phyloP scores from a whole-genome alignment of 2,329 filamentous ascomycete species.

The Colletotrichum musae region DNA sequence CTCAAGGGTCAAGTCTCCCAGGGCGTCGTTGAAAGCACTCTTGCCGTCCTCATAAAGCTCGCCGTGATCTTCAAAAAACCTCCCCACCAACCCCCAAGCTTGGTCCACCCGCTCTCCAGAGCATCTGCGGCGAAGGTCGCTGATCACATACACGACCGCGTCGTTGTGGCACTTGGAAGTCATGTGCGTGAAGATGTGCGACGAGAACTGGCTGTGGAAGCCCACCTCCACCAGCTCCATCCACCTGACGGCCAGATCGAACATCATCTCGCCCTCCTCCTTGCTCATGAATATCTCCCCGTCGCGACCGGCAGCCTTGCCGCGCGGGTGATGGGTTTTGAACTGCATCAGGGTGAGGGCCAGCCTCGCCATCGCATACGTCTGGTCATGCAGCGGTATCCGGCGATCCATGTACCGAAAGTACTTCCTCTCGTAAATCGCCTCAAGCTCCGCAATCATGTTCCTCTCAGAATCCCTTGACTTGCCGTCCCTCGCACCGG shows the following conservation, averaged over 20 bases:
- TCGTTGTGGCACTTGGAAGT: constrained; percentile 48
- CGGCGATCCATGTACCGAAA: constrained; percentile 43
- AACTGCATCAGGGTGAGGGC: constrained; percentile 49
- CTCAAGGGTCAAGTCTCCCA: constrained; percentile 10
- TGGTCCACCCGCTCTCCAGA: constrained; percentile 39
- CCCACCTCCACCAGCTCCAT: constrained; percentile 45
- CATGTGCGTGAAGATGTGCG: constrained; percentile 48
- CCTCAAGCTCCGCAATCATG: constrained; percentile 47
- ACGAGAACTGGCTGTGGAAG: constrained; percentile 46
- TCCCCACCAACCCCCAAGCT: constrained; percentile 48
- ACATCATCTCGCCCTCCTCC: constrained; percentile 45
- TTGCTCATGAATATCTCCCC: constrained; percentile 39
- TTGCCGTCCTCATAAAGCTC: constrained; percentile 33
- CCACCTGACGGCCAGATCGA: constrained; percentile 44
- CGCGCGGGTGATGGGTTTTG: constrained; percentile 48
- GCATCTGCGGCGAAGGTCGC: constrained; percentile 46
- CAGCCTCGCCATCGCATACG: constrained; percentile 44
- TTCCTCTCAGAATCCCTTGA: constrained; percentile 41
- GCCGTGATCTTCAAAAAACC: constrained; percentile 45
- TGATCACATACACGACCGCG: constrained; percentile 50
- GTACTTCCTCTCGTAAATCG: constrained; percentile 45
- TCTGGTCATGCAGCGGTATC: constrained; percentile 48
- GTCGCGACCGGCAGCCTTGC: constrained; percentile 4
- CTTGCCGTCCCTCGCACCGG: constrained; percentile 16
- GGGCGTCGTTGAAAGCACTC: background rate